Conservation (phyloP, 2,329 filamentous ascomycete genomes). For the Monosporascus sp. region DNA sequence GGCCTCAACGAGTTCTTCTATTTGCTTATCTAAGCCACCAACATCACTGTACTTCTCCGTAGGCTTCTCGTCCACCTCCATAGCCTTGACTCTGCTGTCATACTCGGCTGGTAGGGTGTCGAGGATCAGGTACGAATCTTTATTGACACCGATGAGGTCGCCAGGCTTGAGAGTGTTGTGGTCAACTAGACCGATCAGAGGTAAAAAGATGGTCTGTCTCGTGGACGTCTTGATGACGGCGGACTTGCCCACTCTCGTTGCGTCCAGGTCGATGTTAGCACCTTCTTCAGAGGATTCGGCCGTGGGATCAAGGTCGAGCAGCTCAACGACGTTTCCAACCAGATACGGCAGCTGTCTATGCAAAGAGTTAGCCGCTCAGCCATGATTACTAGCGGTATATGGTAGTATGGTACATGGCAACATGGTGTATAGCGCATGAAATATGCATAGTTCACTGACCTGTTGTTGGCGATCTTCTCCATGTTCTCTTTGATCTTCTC, state of each 20-base stretch:
- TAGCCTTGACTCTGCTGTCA: slow-evolving; percentile 97
- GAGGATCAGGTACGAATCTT: slow-evolving; percentile 95
- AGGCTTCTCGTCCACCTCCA: slow-evolving; percentile 99
- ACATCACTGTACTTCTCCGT: slow-evolving; percentile 99
- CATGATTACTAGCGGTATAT: not conserved
- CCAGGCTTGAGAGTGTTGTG: slow-evolving; percentile 91
- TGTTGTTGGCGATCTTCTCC: slow-evolving; percentile 99
- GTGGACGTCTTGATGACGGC: slow-evolving; percentile 99
- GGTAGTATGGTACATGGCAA: too few relatives aligned
- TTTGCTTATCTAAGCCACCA: slow-evolving; percentile 96
- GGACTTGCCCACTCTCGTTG: slow-evolving; percentile 93
- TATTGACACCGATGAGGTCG: slow-evolving; percentile 97
- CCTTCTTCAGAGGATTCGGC: slow-evolving; percentile 96
- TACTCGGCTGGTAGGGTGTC: slow-evolving; percentile 97
- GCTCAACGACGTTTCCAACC: slow-evolving; percentile 95
- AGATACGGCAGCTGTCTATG: slow-evolving; percentile 94
- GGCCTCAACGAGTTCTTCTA: slow-evolving; percentile 95
- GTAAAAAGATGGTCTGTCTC: slow-evolving; percentile 95
- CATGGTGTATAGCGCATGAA: not conserved
- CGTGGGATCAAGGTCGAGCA: slow-evolving; percentile 92
- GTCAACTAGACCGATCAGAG: slow-evolving; percentile 93
- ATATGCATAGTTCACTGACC: slow-evolving; percentile 48
- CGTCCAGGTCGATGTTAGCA: slow-evolving; percentile 96
- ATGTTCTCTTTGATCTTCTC: slow-evolving; percentile 99
- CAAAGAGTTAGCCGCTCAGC: slow-evolving; percentile 7